These are phyloP conservation scores for Rhizoclosmatium sp. DNA, from an alignment of 192 early-diverging fungal species.

Conservation along the genomic window DNA sequence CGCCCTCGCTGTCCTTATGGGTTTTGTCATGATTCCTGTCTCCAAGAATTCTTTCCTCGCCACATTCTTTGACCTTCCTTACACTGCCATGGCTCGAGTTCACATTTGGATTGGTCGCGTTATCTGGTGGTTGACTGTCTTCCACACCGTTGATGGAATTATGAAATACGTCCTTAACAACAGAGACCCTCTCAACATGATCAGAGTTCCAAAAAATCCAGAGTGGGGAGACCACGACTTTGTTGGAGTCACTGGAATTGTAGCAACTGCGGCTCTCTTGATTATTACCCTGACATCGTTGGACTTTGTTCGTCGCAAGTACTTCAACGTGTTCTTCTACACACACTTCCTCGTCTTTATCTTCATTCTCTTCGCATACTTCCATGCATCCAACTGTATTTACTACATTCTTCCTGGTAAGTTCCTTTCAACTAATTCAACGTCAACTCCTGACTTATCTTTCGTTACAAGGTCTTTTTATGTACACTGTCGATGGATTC, in stretches of 20 bases:
- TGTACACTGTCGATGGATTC: constrained; percentile 69
- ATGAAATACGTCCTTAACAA: background rate
- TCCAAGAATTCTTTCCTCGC: constrained; percentile 37
- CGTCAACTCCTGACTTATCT: constrained; percentile 26
- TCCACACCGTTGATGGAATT: constrained; percentile 19
- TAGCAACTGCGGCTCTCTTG: constrained; percentile 11
- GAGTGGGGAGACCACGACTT: constrained; percentile 1
- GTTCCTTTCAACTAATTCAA: background rate
- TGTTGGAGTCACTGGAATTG: constrained; percentile 25
- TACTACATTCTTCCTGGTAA: constrained; percentile 29
- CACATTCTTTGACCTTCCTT: constrained; percentile 35
- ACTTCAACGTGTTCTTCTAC: constrained; percentile 39
- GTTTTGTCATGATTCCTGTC: constrained; percentile 39
- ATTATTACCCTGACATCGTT: constrained; percentile 30
- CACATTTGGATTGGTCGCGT: constrained; percentile 32
- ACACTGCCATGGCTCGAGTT: constrained; percentile 29
- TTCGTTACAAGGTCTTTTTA: constrained; percentile 51
- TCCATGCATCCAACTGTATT: constrained; percentile 17
- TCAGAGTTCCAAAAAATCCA: background rate
- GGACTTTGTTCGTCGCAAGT: constrained; percentile 31
- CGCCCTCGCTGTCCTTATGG: constrained; percentile 32
- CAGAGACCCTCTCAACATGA: background rate
- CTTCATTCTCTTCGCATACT: constrained; percentile 25
- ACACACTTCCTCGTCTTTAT: constrained; percentile 36
- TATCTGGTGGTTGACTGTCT: constrained; percentile 11